Evolutionary conservation across 306 rosid species (phyloP), one percentile per base, ranked within the genome.

Genomic region (Quercus engelmannii): DNA sequence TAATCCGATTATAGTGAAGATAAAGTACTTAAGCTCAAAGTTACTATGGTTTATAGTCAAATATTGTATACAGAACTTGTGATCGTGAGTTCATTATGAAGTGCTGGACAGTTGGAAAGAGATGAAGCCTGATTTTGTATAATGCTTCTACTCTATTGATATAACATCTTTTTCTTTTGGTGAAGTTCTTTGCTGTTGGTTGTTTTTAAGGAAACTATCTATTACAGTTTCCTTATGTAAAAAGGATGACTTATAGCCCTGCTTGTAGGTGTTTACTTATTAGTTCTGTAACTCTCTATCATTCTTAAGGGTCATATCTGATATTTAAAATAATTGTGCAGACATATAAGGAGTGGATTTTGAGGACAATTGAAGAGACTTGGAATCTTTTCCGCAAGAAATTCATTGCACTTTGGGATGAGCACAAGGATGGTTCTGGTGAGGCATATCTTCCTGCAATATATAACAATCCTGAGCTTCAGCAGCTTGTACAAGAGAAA

Each of bases 261-360:
- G 64, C 31, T 59, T 59, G 65, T 26, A 59, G 31, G 4, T 59
- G 13, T 58, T 23, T 55, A 4, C 56, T 78, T 41, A 12, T 20
- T 68, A 38, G 8, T 54, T 76, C 20, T 26, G 5, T 25, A 41
- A 7, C 26, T 41, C 61, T 46, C 19, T 2, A n/a, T 69, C 20
- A 10, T 30, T 21, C 43, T 73, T 46, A 13, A 65, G 55, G 72
- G 63, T 38, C 71, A 58, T 58, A 35, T 75, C 68, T 81, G 25
- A 78, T 71, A 78, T 55, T 64, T 64, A 6, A 3, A 30, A 58
- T 31, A 70, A 54, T 83, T 46, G 25, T 83, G 83, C 84, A 90
- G 97, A 81, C 87, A 72, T 92, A 89, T 79, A 91, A 91, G 86
- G 95, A 86, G 83, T 95, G 97, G 96, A 89, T 95, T 84, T 90